A percentile compares a stretch with the other conserved stretches of the same genome.
Evolutionary conservation across 441 rosid genomes (phyloP).

Genomic region (Geranium incanum): DNA sequence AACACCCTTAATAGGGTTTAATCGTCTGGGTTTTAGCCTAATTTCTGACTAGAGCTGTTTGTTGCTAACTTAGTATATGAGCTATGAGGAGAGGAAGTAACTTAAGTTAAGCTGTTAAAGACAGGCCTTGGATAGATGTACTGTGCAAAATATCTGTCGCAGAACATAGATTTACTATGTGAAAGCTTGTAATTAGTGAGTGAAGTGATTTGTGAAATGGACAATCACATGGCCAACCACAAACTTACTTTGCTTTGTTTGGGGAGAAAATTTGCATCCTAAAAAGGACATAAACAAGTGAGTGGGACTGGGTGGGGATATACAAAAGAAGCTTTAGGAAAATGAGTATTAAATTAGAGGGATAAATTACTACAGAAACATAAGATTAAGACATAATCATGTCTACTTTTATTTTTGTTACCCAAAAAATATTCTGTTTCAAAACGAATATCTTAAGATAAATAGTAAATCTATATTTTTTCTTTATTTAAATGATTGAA

Average conservation of each 20-base stretch:
- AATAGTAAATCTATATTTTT: too few relatives aligned
- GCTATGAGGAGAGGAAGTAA: neutral
- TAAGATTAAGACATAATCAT: conserved; percentile 18
- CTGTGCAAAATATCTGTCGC: neutral
- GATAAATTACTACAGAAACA: conserved; percentile 14
- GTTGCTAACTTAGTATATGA: neutral
- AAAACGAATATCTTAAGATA: neutral
- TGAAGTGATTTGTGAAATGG: neutral
- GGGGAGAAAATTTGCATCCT: neutral
- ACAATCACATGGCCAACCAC: neutral
- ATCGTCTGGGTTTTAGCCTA: neutral
- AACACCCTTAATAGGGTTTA: neutral
- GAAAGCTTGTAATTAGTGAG: too few relatives aligned
- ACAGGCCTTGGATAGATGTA: neutral
- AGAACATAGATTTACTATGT: neutral
- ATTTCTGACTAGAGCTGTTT: neutral
- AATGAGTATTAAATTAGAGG: conserved; percentile 12
- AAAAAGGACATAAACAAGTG: neutral
- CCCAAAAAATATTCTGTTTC: neutral
- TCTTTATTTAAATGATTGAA: too few relatives aligned
- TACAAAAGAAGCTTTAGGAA: conserved; percentile 17
- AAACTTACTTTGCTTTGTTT: neutral
- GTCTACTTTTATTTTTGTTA: conserved; percentile 8
- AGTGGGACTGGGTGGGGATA: conserved; percentile 16
- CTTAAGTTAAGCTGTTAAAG: neutral